These are phyloP conservation scores for Chaetomiaceae sp. DNA, from an alignment of 2,329 filamentous ascomycete genomes.

Conservation along the genomic window DNA sequence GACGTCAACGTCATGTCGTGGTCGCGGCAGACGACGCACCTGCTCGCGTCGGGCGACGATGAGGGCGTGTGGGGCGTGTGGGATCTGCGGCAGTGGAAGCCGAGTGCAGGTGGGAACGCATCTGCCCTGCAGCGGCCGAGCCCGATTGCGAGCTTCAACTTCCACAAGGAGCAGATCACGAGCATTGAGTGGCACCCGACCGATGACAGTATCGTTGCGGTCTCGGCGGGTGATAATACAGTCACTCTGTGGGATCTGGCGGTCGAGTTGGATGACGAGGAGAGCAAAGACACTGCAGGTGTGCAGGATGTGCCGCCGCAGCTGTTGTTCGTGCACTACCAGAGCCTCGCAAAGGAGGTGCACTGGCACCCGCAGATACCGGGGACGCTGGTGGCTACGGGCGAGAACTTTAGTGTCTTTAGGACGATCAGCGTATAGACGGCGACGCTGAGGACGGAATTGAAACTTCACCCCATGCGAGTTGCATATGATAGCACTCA, in stretches of 20 bases:
- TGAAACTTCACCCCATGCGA: not conserved
- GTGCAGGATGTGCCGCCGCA: slow-evolving; percentile 90
- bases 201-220: slow-evolving; percentile 91
- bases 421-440: slow-evolving; percentile 75
- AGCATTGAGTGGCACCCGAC: slow-evolving; percentile 96
- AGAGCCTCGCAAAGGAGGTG: slow-evolving; percentile 88
- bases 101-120: slow-evolving; percentile 39
- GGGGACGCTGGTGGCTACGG: slow-evolving; percentile 82
- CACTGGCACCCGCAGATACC: slow-evolving; percentile 98
- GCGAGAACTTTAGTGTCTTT: slow-evolving; percentile 81
- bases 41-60: slow-evolving; percentile 88
- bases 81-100: slow-evolving; percentile 95
- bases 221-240: slow-evolving; percentile 89
- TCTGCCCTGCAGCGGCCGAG: slow-evolving; percentile 52
- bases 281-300: slow-evolving; percentile 83
- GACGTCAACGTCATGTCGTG: slow-evolving; percentile 98
- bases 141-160: slow-evolving; percentile 88
- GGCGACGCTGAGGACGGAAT: not conserved
- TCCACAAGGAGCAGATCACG: slow-evolving; percentile 96
- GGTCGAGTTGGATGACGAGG: slow-evolving; percentile 94
- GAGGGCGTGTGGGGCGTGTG: slow-evolving; percentile 93
- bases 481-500: too few species aligned
- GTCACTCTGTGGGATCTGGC: slow-evolving; percentile 95
- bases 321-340: slow-evolving; percentile 93
- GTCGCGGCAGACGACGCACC: slow-evolving; percentile 81